Conservation (phyloP, 1,139 yeast species). For the Meyerozyma athensensis region DNA sequence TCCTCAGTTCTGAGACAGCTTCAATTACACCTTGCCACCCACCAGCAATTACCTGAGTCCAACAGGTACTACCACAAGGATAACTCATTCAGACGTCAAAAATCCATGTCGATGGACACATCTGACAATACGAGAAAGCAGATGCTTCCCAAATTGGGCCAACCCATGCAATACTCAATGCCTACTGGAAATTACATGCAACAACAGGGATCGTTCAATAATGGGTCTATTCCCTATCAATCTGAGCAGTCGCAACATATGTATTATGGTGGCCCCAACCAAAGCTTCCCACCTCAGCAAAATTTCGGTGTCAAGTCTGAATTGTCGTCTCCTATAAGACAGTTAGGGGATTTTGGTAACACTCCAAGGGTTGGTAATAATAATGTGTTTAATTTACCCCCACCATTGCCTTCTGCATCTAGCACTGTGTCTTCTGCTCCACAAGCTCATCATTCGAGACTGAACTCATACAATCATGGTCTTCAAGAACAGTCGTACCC, state of each 20-base stretch:
- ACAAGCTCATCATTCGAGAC: constrained; percentile 22
- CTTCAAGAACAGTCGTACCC: constrained; percentile 11
- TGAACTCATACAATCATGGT: constrained; percentile 24
- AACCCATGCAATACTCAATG: constrained; percentile 14
- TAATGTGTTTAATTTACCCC: constrained; percentile 32
- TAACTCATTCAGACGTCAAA: constrained; percentile 15
- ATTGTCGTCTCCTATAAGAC: constrained; percentile 34
- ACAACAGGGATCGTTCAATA: not conserved
- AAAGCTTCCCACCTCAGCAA: not conserved
- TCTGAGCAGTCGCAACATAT: constrained; percentile 2
- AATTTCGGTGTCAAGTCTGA: constrained; percentile 13
- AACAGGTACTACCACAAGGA: constrained; percentile 26
- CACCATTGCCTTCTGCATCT: constrained; percentile 23
- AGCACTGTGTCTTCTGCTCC: constrained; percentile 11
- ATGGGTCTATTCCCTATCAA: not conserved
- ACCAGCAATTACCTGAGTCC: constrained; percentile 59
- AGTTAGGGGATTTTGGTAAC: constrained; percentile 18
- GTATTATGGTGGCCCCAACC: not conserved
- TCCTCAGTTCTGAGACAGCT: constrained; percentile 74
- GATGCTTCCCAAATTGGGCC: constrained; percentile 18
- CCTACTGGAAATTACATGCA: not conserved
- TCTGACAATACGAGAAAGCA: constrained; percentile 15
- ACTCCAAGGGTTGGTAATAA: constrained; percentile 30
- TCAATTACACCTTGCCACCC: constrained; percentile 70
- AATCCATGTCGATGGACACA: constrained; percentile 14